Evolutionary conservation across 192 early-diverging fungal species (phyloP).

Genomic region (Umbelopsis sp.): DNA sequence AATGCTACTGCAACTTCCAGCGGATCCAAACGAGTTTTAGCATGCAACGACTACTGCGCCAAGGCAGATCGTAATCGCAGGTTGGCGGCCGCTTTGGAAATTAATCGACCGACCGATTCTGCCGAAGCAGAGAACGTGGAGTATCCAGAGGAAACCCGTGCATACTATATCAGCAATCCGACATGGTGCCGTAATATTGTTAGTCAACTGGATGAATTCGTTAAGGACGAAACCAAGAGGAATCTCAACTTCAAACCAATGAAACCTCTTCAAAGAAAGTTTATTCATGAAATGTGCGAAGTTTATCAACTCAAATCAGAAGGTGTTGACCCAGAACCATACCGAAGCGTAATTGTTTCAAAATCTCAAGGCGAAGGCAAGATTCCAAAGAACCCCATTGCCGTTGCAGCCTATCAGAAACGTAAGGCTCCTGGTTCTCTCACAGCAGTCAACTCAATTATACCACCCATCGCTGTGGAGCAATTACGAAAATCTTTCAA

Average conservation of each 20-base stretch:
- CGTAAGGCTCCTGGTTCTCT: slow-evolving; percentile 13
- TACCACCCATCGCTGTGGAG: slow-evolving; percentile 22
- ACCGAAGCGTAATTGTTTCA: slow-evolving; percentile 67
- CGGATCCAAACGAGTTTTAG: slow-evolving; percentile 53
- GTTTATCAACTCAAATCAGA: slow-evolving; percentile 74
- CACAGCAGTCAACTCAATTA: not conserved
- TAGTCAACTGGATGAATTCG: slow-evolving; percentile 64
- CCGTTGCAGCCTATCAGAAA: slow-evolving; percentile 38
- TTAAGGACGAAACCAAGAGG: slow-evolving; percentile 54
- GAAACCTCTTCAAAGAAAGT: slow-evolving; percentile 64
- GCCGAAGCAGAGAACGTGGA: slow-evolving; percentile 22
- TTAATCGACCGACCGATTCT: slow-evolving; percentile 35
- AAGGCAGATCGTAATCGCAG: slow-evolving; percentile 76
- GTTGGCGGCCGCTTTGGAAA: slow-evolving; percentile 80
- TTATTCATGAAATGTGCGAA: slow-evolving; percentile 74
- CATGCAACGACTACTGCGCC: slow-evolving; percentile 84
- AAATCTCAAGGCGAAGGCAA: slow-evolving; percentile 45
- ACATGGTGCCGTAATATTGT: slow-evolving; percentile 75
- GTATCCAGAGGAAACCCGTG: slow-evolving; percentile 62
- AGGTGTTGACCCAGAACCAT: slow-evolving; percentile 80
- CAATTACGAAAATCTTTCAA: slow-evolving; percentile 44
- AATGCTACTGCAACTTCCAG: slow-evolving; percentile 55
- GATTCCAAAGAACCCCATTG: slow-evolving; percentile 42
- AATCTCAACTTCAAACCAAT: slow-evolving; percentile 70
- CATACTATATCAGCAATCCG: slow-evolving; percentile 64